phyloP scores from a whole-genome alignment of 768 basidiomycete genomes.

The Podaxis rugospora region DNA sequence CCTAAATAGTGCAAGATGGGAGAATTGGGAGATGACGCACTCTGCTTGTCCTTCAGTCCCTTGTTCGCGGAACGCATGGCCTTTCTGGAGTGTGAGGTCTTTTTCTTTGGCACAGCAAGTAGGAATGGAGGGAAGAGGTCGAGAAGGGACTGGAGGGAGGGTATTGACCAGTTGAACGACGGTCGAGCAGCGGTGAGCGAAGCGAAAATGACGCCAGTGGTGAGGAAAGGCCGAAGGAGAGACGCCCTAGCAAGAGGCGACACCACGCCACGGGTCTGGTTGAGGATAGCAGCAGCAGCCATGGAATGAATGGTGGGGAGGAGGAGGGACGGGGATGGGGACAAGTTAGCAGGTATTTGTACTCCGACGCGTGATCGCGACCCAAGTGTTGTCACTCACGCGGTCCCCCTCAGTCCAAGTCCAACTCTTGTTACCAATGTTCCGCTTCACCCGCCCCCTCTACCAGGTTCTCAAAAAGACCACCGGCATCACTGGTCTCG shows the following conservation, averaged over 20 bases:
- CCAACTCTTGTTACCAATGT: slow-evolving; percentile 44
- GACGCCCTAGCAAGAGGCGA: background rate
- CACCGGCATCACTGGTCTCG: slow-evolving; percentile 85
- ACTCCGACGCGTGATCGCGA: slow-evolving; percentile 34
- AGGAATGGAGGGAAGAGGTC: slow-evolving; percentile 87
- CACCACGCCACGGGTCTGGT: background rate
- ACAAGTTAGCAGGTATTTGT: slow-evolving; percentile 25
- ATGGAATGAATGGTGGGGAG: slow-evolving; percentile 20
- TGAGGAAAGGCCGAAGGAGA: slow-evolving; percentile 17
- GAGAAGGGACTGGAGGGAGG: slow-evolving; percentile 37
- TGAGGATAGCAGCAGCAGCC: slow-evolving; percentile 27
- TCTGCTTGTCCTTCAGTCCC: slow-evolving; percentile 89
- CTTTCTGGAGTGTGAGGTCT: slow-evolving; percentile 89
- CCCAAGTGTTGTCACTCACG: slow-evolving; percentile 9
- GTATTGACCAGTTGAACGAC: slow-evolving; percentile 27
- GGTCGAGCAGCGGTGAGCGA: slow-evolving; percentile 9
- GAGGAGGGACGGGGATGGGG: slow-evolving; percentile 8
- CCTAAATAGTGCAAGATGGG: slow-evolving; percentile 1
- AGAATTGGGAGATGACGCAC: slow-evolving; percentile 37
- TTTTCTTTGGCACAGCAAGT: slow-evolving; percentile 92
- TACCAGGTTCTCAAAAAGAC: slow-evolving; percentile 60
- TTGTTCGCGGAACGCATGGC: slow-evolving; percentile 95
- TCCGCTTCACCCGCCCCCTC: slow-evolving; percentile 72
- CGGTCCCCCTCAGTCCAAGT: slow-evolving; percentile 11
- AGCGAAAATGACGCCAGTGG: slow-evolving; percentile 17